Evolutionary conservation across 495 filamentous ascomycete genomes (phyloP).

Genomic region (Hypoxylon fuscum): DNA sequence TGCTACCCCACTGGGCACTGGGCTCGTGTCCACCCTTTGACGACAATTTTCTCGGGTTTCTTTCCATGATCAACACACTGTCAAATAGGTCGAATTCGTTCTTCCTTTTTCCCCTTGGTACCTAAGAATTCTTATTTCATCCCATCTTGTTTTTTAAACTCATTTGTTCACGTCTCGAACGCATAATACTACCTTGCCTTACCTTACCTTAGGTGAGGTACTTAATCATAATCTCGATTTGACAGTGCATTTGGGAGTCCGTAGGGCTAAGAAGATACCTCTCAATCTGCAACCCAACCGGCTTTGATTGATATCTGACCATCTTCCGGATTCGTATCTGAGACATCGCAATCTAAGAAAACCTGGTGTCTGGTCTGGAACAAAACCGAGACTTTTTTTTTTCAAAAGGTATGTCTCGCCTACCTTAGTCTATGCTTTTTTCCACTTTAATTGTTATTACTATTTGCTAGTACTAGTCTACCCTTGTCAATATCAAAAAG

Average conservation of each 20-base stretch:
- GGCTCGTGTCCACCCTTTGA: constrained; percentile 23
- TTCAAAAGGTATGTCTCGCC: constrained; percentile 7
- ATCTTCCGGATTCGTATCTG: constrained; percentile 37
- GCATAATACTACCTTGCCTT: neutral
- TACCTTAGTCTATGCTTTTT: neutral
- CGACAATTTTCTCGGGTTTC: constrained; percentile 28
- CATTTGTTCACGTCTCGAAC: neutral
- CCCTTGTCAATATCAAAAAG: constrained; percentile 10
- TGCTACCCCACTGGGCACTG: constrained; percentile 18
- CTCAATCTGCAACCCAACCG: too few relatives aligned
- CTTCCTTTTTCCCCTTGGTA: constrained; percentile 2
- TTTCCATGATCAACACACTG: constrained; percentile 19
- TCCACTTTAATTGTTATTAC: neutral
- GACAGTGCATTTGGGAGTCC: neutral
- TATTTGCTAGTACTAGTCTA: neutral
- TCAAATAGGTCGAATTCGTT: constrained; percentile 6
- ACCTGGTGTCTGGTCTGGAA: constrained; percentile 10
- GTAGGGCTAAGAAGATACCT: too few relatives aligned
- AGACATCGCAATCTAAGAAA: constrained; percentile 33
- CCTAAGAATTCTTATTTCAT: constrained; percentile 10
- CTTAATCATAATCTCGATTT: neutral
- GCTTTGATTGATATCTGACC: too few relatives aligned
- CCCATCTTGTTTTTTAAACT: neutral
- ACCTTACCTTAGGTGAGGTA: too few relatives aligned
- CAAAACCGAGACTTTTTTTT: constrained; percentile 8